Base-by-base conservation (phyloP, 106 monocot species). In the Allium sativum region DNA sequence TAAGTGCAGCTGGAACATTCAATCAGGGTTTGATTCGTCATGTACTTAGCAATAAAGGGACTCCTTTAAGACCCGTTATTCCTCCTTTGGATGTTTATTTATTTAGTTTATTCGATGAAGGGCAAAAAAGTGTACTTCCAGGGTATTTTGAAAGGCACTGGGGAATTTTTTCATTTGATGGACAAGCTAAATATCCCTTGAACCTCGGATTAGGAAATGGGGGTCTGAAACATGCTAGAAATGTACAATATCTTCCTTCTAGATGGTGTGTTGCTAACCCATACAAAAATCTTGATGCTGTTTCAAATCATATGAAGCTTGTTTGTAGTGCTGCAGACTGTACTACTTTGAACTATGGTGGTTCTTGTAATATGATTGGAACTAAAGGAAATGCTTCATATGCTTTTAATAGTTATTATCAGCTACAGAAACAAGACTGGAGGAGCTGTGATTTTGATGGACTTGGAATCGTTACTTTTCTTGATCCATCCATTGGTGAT, bases 401-500 rank as follows among this genome's bases (percentile, higher is more conserved):
- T 52, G 93, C 93, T 8, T 93, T 93, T 73, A 93, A 93, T 58
- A 88, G 88, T 62, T 93, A 82, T 59, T 93, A 88, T 63, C 93
- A 93, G 70, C 71, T 79, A 40, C 88, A 78, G 54, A 85, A 78
- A 56, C 93, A 93, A 74, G 68, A 73, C 13, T 56, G 66, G 7
- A 54, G 44, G 67, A 93, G 93, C 40, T 93, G 93, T 71, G 77
- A 93, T 73, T 93, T 93, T 74, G 84, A 93, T 75, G 93, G 93
- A 14, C 54, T 88, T 9, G 93, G 92, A 14, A 93, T 93, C 81
- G 81, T 93, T 10, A 93, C 93, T 16, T 93, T 87, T 60, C 81
- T 93, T 8, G 93, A 93, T 62, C 93, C 93, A 47, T 88, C 93
- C 0, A 62, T 88, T 19, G 88, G 87, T 7, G 81, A 79, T 40